Evolutionary conservation across 768 basidiomycete species (phyloP), one percentile per base, ranked within the genome.

Genomic region (Exidia glandulosa): DNA sequence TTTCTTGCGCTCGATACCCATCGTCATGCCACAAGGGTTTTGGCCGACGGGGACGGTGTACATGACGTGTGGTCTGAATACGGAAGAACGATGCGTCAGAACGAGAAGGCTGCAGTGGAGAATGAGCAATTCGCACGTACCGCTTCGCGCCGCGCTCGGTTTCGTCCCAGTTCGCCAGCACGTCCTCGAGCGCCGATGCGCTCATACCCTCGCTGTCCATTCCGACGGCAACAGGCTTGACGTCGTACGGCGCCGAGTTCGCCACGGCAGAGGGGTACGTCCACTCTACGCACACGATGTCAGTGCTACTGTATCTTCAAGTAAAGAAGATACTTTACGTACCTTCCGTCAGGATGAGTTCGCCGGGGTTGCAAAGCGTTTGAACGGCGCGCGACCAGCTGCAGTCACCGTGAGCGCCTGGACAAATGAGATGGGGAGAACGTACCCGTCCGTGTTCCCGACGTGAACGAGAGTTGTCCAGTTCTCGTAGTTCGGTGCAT

Each of bases 21-120:
- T 86, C 0, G 85, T 87, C 27, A 79, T 73, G 25, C 90, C 90
- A 5, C 83, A 86, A 4, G 90, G 91, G 69, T 93, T 93, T 72
- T 93, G 89, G 30, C 88, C 88, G n/a, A 88, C 77, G 0, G 89
- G 87, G 13, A 90, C 76, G 3, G 83, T 86, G 68, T 89, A 89
- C 70, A 89, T 76, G 32, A 88, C 79, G 65, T 80, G 85, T 41
- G 87, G 87, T 34, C 85, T 86, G 60, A 2, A 33, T n/a, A n/a
- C n/a, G 62, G n/a, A 32, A 56, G 36, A 57, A 25, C 37, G 1
- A 19, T 12, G 52, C 25, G 25, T 16, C 31, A 56, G n/a, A n/a
- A n/a, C n/a, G n/a, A n/a, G n/a, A n/a, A n/a, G n/a, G n/a, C n/a
- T n/a, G n/a, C n/a, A n/a, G n/a, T 12, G n/a, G 57, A 31, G 56